phyloP scores from a whole-genome alignment of 129 eudicot genomes.

The Artemisia argyi region DNA sequence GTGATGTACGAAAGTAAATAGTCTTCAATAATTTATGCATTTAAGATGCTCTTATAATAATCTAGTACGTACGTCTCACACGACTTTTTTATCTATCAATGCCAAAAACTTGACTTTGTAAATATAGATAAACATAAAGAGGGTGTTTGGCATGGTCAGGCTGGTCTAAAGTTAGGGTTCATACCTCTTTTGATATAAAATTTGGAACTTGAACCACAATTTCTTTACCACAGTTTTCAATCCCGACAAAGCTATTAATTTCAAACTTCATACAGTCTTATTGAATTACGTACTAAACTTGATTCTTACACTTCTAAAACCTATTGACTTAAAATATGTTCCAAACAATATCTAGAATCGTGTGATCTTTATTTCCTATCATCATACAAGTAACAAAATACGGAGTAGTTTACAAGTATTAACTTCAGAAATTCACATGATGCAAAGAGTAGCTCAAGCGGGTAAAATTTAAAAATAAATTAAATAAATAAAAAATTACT shows the following conservation, averaged over 20 bases:
- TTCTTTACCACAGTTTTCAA: conserved; percentile 19
- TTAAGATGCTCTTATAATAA: too few species aligned
- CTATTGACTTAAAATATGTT: background rate
- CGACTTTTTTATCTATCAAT: background rate
- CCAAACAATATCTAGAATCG: background rate
- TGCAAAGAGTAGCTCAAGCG: too few species aligned
- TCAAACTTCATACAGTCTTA: conserved; percentile 30
- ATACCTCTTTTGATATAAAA: conserved; percentile 28
- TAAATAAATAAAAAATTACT: too few species aligned
- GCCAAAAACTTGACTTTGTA: conserved; percentile 17
- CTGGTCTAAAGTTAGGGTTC: conserved; percentile 25
- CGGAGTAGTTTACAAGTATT: too few species aligned
- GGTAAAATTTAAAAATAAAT: too few species aligned
- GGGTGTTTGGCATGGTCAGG: conserved; percentile 24
- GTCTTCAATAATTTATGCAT: too few species aligned
- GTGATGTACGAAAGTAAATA: too few species aligned
- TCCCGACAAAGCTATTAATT: conserved; percentile 28
- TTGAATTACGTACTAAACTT: conserved; percentile 21
- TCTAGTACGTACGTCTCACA: too few species aligned
- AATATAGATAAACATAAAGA: conserved; percentile 18
- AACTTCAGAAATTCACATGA: too few species aligned
- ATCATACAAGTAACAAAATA: too few species aligned
- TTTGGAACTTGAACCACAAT: conserved; percentile 9
- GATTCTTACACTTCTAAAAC: background rate
- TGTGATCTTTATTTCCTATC: too few species aligned